Percentiles rank a stretch among this genome's conserved stretches.
These are phyloP conservation scores for Prunus davidiana DNA, from an alignment of 306 rosid genomes.

Conservation along the genomic window DNA sequence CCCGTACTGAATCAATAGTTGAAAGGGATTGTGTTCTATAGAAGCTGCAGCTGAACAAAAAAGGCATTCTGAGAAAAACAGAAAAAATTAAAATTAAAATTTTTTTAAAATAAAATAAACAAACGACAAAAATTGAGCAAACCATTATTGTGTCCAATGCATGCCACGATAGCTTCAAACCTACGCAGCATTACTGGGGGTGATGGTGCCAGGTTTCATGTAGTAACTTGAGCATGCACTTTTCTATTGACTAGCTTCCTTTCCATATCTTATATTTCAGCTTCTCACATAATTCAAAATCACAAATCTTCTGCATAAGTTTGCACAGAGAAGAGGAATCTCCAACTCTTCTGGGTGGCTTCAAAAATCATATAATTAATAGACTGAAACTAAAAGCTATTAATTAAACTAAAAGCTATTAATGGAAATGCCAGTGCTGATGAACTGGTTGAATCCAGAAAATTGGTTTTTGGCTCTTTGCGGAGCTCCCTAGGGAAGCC, in stretches of 20 bases:
- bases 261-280: slow-evolving; percentile 4
- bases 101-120: background rate
- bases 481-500: slow-evolving; percentile 21
- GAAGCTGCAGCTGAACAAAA: background rate
- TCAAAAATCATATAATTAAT: background rate
- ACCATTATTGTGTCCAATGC: slow-evolving; percentile 51
- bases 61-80: background rate
- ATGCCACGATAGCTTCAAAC: slow-evolving; percentile 41
- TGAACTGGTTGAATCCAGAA: slow-evolving; percentile 10
- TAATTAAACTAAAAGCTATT: background rate
- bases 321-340: background rate
- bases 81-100: background rate
- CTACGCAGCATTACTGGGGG: slow-evolving; percentile 25
- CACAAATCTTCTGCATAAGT: background rate
- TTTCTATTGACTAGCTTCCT: background rate
- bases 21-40: background rate
- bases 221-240: background rate
- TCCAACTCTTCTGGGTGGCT: background rate
- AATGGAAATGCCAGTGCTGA: slow-evolving; percentile 2
- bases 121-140: slow-evolving; percentile 25
- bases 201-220: slow-evolving; percentile 22
- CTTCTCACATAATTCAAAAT: background rate
- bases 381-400: background rate
- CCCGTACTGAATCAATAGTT: background rate
- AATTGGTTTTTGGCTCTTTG: slow-evolving; percentile 3